Conservation (phyloP, 1,284 basidiomycete genomes). For the Pisolithus thermaeus region DNA sequence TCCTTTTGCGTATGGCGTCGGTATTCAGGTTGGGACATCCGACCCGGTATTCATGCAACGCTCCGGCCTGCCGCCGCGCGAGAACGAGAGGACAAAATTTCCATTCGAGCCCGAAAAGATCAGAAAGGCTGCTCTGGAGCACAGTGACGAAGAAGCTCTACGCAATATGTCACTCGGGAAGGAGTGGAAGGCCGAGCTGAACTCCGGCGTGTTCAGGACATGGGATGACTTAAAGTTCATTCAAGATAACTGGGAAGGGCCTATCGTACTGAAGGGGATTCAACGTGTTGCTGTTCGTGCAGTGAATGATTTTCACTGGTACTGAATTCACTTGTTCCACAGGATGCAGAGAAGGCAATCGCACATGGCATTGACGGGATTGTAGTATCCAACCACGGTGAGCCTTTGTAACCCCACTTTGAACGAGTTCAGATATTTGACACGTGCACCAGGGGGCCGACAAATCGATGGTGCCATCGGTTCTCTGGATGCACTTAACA, state of each 20-base stretch:
- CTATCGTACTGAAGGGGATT: constrained; percentile 69
- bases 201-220: constrained; percentile 51
- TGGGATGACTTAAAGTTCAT: constrained; percentile 68
- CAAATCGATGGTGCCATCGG: constrained; percentile 82
- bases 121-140: constrained; percentile 30
- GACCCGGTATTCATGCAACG: constrained; percentile 51
- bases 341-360: constrained; percentile 72
- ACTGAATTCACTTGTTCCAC: background rate
- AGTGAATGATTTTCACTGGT: background rate
- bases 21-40: constrained; percentile 36
- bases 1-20: constrained; percentile 43
- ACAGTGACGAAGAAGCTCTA: constrained; percentile 42
- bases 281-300: constrained; percentile 42
- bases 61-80: constrained; percentile 25
- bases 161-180: constrained; percentile 40
- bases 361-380: constrained; percentile 70
- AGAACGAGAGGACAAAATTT: constrained; percentile 35
- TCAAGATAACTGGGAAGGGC: constrained; percentile 66
- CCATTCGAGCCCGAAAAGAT: constrained; percentile 50
- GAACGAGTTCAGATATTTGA: background rate
- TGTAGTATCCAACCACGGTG: constrained; percentile 79
- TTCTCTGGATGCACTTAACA: constrained; percentile 63
- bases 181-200: constrained; percentile 54
- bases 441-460: constrained; percentile 53
- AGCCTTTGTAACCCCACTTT: constrained; percentile 7